Evolutionary conservation across 2,329 filamentous ascomycete species (phyloP), one percentile per base, ranked within the genome.

Genomic region (Aspergillus pseudotamarii): DNA sequence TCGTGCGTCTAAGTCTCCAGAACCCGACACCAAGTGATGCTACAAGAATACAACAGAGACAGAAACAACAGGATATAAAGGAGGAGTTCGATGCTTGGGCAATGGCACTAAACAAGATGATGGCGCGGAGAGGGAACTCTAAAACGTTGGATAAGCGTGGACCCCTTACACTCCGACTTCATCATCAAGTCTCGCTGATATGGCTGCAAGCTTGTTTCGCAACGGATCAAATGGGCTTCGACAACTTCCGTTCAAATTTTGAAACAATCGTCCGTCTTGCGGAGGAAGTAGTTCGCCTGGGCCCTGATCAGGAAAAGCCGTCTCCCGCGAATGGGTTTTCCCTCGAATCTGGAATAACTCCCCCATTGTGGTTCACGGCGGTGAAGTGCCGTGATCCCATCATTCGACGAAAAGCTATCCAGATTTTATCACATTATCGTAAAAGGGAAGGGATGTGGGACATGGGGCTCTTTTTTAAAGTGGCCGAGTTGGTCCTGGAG

Each of bases 331-430:
- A 61, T 11, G 41, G 30, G 0, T 72, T 71, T 43, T 56, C 60
- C 1, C 60, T 78, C 51, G 73, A 77, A 57, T 69, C 71, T 19
- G 74, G 73, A 11, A 62, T 78, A 10, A 68, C 76, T 6, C 69
- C 72, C 23, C 70, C 75, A 3, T 64, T 79, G 6, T 78, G 76
- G 66, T 74, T 72, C 60, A 66, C 71, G 8, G 73, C 75, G 0
- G 68, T 66, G 23, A 76, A 74, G 50, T 78, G 76, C 59, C 71
- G 74, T 16, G 64, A 78, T 54, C 67, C 70, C 19, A 36, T 64
- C 0, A 60, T 77, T n/a, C 68, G 76, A 43, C 69, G 73, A 10
- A 66, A 73, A 38, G 77, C 76, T 1, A 71, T 79, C 4, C 23
- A 57, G 1, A 46, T 62, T 9, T 46, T 69, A 6, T 19, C 36